Conservation (phyloP, 805 yeast genomes). For the Candida multigemmis region DNA sequence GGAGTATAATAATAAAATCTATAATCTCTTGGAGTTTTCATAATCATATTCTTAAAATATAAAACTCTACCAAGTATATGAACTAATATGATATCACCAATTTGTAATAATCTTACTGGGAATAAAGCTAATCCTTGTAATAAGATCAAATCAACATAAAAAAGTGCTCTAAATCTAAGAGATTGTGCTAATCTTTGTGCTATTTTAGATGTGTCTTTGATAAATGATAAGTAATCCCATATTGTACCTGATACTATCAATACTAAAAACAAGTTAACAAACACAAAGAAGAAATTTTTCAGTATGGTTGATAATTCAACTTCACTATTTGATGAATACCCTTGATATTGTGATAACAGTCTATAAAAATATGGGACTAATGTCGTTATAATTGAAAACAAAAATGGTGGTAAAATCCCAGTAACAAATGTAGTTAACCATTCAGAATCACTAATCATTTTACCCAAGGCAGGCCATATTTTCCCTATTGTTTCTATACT, state of each 20-base stretch:
- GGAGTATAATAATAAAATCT: conserved; percentile 47
- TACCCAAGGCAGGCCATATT: conserved; percentile 52
- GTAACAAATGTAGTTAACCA: conserved; percentile 48
- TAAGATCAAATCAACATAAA: conserved; percentile 52
- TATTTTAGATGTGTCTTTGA: conserved; percentile 50
- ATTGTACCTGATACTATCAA: conserved; percentile 55
- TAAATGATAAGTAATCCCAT: conserved; percentile 48
- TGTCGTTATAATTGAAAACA: conserved; percentile 46
- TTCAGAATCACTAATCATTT: conserved; percentile 40
- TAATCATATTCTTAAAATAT: conserved; percentile 28
- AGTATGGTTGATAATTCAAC: conserved; percentile 47
- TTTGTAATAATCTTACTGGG: conserved; percentile 46
- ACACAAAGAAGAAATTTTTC: conserved; percentile 52
- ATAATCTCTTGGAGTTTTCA: conserved; percentile 44
- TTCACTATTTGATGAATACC: conserved; percentile 48
- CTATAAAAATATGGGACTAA: conserved; percentile 47
- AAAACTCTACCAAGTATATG: conserved; percentile 29
- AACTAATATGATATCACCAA: conserved; percentile 42
- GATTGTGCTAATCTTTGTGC: conserved; percentile 48
- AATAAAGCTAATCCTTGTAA: conserved; percentile 65
- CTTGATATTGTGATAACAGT: conserved; percentile 41
- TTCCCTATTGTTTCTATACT: conserved; percentile 47
- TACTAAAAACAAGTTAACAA: conserved; percentile 52
- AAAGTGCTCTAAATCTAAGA: conserved; percentile 41
- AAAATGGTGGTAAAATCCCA: conserved; percentile 53